phyloP scores from a whole-genome alignment of 1,284 basidiomycete genomes.

The Puccinia hordei region DNA sequence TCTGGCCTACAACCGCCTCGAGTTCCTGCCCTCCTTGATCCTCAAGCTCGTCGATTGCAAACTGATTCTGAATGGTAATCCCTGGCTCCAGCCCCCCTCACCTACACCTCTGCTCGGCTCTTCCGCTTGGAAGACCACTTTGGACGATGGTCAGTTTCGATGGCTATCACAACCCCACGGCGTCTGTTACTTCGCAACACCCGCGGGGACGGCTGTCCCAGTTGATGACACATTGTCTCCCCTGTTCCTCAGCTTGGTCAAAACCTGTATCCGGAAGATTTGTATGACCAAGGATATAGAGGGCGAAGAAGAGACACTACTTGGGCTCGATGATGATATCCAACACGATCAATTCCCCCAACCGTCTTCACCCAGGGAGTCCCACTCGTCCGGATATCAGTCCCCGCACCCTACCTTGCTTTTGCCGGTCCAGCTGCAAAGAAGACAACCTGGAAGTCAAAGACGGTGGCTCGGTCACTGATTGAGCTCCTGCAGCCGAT shows the following conservation, averaged over 20 bases:
- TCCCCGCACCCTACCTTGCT: too few relatives aligned
- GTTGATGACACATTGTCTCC: background rate
- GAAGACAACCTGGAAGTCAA: slow-evolving; percentile 48
- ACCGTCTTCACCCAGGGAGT: background rate
- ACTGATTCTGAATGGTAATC: slow-evolving; percentile 8
- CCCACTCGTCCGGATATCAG: background rate
- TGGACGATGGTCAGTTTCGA: background rate
- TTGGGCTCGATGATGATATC: background rate
- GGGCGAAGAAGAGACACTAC: background rate
- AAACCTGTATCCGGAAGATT: slow-evolving; percentile 18
- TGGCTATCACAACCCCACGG: slow-evolving; percentile 13
- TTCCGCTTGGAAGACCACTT: background rate
- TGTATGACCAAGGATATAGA: background rate
- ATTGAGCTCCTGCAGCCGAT: slow-evolving; percentile 38
- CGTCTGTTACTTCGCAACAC: background rate
- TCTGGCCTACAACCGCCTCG: slow-evolving; percentile 10
- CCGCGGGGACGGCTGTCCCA: background rate
- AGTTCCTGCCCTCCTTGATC: slow-evolving; percentile 15
- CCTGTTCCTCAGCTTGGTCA: background rate
- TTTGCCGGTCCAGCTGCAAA: background rate
- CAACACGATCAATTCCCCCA: background rate
- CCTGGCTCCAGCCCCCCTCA: slow-evolving; percentile 17
- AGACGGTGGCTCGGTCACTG: slow-evolving; percentile 36
- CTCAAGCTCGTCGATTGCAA: slow-evolving; percentile 15
- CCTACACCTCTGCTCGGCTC: background rate